These are phyloP conservation scores for Pythium monospermum DNA, from an alignment of 352 stramenopile genomes.

Conservation along the genomic window DNA sequence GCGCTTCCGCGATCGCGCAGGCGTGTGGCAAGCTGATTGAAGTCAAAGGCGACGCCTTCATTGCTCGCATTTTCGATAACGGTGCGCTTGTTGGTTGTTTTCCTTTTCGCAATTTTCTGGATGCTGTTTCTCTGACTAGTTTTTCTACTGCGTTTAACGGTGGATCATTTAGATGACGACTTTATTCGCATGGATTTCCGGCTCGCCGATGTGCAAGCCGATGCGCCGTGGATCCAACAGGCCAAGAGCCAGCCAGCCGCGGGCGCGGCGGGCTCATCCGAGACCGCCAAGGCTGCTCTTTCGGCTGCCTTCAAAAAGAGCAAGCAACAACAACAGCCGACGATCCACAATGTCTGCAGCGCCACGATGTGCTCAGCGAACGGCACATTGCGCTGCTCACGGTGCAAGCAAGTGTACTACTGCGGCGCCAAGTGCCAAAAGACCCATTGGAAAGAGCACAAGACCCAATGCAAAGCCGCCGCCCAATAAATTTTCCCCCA, in stretches of 20 bases:
- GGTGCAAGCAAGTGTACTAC: slow-evolving; percentile 84
- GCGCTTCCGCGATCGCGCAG: slow-evolving; percentile 75
- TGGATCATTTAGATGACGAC: slow-evolving; percentile 81
- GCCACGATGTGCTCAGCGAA: slow-evolving; percentile 66
- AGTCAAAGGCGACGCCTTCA: slow-evolving; percentile 84
- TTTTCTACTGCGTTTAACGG: slow-evolving; percentile 1
- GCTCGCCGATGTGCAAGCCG: slow-evolving; percentile 51
- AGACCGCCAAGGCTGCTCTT: slow-evolving; percentile 19
- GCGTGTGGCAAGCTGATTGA: slow-evolving; percentile 80
- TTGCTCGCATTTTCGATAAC: slow-evolving; percentile 86
- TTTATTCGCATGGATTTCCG: slow-evolving; percentile 83
- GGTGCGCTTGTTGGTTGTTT: slow-evolving; percentile 34
- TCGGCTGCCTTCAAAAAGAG: slow-evolving; percentile 26
- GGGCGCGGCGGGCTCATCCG: slow-evolving; percentile 23
- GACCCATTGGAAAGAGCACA: slow-evolving; percentile 81
- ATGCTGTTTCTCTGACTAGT: neutral
- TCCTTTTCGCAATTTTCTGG: no score
- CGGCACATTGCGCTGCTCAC: slow-evolving; percentile 67
- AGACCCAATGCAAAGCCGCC: slow-evolving; percentile 43
- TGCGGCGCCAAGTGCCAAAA: slow-evolving; percentile 82
- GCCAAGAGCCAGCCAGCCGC: slow-evolving; percentile 46
- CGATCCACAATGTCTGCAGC: slow-evolving; percentile 51
- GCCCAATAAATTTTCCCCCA: slow-evolving; percentile 7
- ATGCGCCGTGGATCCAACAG: slow-evolving; percentile 64
- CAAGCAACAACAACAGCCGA: slow-evolving; percentile 21